Base-by-base conservation (phyloP, 1,284 basidiomycete species). In the Phaffia rhodozyma region DNA sequence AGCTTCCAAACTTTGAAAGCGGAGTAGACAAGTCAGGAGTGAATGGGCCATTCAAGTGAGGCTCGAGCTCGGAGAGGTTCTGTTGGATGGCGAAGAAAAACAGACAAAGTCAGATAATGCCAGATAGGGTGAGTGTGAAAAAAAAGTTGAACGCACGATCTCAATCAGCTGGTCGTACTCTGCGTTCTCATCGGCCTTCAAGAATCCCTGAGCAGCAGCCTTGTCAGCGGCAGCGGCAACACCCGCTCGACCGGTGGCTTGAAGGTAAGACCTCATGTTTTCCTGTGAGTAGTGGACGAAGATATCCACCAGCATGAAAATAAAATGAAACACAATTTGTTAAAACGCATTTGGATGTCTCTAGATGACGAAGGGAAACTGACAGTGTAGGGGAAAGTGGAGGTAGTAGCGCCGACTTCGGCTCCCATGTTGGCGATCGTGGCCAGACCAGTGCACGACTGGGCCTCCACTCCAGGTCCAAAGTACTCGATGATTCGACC, bases 401-500 rank as follows among this genome's bases (percentile, higher is more conserved):
- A 94, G 0, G 96, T 97, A 2, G 96, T 99, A 7, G 96, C 96
- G 55, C 96, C 96, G 30, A 98, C 91, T 79, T 99, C 96, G 27
- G 96, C 96, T 66, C 96, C 96, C 96, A 98, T 99, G 77, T 97
- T 97, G 63, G 90, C 87, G 67, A 97, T 88, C 5, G 92, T 97
- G 0, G 93, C 92, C 60, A 97, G 77, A 68, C 91, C 93, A 67
- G 96, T 98, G 73, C 93, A 97, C 30, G 93, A 96, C 71, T 97
- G 91, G 60, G 81, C 81, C 66, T 81, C 81, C 13, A 98, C 89
- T 25, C 94, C 94, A n/a, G 91, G 85, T 7, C 96, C 96, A 74
- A 92, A 96, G 76, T 99, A 99, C 77, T 98, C 96, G 68, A 98
- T 79, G 69, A 99, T 96, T 64, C 87, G 83, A 60, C 96, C 96